phyloP scores from a whole-genome alignment of 106 monocot genomes.

The Allium sativum region DNA sequence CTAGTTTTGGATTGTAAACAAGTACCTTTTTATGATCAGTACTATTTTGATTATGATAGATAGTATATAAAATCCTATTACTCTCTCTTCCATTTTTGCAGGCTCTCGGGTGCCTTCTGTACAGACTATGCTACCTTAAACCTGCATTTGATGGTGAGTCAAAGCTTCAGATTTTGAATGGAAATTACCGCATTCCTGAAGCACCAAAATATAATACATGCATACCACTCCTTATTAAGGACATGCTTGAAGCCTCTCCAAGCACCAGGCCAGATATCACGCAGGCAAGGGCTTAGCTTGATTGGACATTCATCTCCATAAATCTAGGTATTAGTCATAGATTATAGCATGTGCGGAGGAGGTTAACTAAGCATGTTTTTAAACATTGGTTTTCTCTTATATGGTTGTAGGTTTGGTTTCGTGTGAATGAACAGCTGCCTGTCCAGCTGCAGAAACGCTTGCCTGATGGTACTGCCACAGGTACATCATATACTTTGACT shows the following conservation, averaged over 20 bases:
- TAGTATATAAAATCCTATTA: too few species aligned
- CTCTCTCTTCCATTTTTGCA: slow-evolving; percentile 10
- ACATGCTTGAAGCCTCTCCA: slow-evolving; percentile 80
- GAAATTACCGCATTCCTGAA: slow-evolving; percentile 84
- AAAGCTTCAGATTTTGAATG: slow-evolving; percentile 86
- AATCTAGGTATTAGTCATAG: slow-evolving; percentile 69
- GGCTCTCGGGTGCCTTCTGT: slow-evolving; percentile 94
- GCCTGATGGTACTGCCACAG: slow-evolving; percentile 30
- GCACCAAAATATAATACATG: slow-evolving; percentile 62
- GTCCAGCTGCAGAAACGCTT: slow-evolving; percentile 55
- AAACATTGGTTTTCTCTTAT: background rate
- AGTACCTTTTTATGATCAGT: too few species aligned
- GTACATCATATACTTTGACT: too few species aligned
- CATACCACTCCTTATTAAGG: slow-evolving; percentile 60
- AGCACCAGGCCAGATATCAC: slow-evolving; percentile 88
- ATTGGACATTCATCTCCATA: slow-evolving; percentile 90
- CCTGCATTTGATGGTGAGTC: slow-evolving; percentile 95
- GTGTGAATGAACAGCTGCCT: slow-evolving; percentile 72
- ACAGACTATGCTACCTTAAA: slow-evolving; percentile 81
- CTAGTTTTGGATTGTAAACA: too few species aligned
- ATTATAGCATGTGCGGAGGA: slow-evolving; percentile 40
- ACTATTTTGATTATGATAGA: too few species aligned
- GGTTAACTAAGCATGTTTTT: too few species aligned
- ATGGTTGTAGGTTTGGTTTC: slow-evolving; percentile 81
- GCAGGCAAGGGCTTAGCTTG: slow-evolving; percentile 98